phyloP scores from a whole-genome alignment of 345 rosid species.

The Laguncularia racemosa region DNA sequence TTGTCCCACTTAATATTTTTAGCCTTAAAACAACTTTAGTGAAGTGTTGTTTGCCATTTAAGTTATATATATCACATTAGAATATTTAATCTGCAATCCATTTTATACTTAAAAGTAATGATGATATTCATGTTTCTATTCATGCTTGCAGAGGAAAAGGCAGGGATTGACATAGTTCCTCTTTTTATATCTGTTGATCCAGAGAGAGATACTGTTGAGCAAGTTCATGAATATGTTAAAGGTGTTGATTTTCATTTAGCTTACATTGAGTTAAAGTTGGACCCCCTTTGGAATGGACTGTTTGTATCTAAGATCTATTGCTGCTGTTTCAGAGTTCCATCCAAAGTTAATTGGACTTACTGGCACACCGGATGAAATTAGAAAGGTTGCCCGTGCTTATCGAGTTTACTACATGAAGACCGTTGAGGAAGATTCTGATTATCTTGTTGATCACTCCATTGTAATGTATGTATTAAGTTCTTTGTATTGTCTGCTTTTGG shows the following conservation, averaged over 20 bases:
- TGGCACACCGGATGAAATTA: constrained; percentile 70
- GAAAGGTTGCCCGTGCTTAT: constrained; percentile 78
- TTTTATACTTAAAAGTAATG: too few relatives aligned
- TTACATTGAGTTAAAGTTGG: neutral
- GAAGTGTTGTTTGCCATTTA: too few relatives aligned
- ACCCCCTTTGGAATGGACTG: neutral
- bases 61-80: too few relatives aligned
- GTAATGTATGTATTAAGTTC: constrained; percentile 55
- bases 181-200: constrained; percentile 94
- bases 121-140: neutral
- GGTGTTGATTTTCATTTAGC: constrained; percentile 29
- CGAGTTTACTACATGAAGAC: constrained; percentile 98
- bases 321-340: constrained; percentile 63
- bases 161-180: constrained; percentile 65
- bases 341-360: constrained; percentile 82
- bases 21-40: too few relatives aligned
- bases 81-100: too few relatives aligned
- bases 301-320: neutral
- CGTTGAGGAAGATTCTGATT: constrained; percentile 91
- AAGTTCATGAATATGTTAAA: constrained; percentile 86
- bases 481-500: neutral
- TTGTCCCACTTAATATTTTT: too few relatives aligned
- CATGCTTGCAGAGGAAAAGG: constrained; percentile 54
- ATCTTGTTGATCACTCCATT: constrained; percentile 97
- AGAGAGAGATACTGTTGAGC: constrained; percentile 89